These are phyloP conservation scores for Xylaria bambusicola DNA, from an alignment of 495 filamentous ascomycete species.

Conservation along the genomic window DNA sequence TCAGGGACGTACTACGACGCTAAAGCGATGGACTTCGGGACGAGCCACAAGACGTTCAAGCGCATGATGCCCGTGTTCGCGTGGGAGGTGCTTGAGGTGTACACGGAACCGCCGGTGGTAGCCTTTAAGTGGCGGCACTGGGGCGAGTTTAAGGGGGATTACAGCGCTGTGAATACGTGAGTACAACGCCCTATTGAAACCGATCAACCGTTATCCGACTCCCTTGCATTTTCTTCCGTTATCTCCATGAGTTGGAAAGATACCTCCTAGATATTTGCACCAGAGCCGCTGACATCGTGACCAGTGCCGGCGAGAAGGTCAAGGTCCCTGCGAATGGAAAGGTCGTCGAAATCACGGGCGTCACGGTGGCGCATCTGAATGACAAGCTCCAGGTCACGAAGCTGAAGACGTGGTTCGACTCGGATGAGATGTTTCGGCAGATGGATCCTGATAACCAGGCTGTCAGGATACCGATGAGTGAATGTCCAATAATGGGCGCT, in stretches of 20 bases:
- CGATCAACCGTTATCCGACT: too few species aligned
- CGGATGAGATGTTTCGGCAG: conserved; percentile 67
- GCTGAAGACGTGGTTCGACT: conserved; percentile 65
- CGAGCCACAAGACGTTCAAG: conserved; percentile 68
- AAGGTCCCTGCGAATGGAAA: conserved; percentile 56
- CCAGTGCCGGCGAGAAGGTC: conserved; percentile 55
- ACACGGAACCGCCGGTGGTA: conserved; percentile 60
- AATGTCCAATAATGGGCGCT: not conserved
- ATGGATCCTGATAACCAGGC: conserved; percentile 37
- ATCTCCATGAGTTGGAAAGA: too few species aligned
- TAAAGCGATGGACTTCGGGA: conserved; percentile 55
- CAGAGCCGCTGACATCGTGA: too few species aligned
- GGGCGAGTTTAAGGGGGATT: conserved; percentile 66
- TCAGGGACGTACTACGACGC: conserved; percentile 65
- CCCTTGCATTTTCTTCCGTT: too few species aligned
- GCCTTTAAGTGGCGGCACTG: conserved; percentile 66
- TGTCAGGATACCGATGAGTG: not conserved
- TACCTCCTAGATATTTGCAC: too few species aligned
- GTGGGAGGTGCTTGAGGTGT: conserved; percentile 69
- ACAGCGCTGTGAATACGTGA: conserved; percentile 61
- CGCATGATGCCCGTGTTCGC: conserved; percentile 70
- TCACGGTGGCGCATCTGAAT: conserved; percentile 61
- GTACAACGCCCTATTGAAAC: conserved; percentile 19
- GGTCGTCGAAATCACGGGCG: conserved; percentile 51
- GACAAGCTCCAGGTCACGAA: conserved; percentile 56